Base-by-base conservation (phyloP, 2,329 filamentous ascomycete species). In the Raffaelea arxii region DNA sequence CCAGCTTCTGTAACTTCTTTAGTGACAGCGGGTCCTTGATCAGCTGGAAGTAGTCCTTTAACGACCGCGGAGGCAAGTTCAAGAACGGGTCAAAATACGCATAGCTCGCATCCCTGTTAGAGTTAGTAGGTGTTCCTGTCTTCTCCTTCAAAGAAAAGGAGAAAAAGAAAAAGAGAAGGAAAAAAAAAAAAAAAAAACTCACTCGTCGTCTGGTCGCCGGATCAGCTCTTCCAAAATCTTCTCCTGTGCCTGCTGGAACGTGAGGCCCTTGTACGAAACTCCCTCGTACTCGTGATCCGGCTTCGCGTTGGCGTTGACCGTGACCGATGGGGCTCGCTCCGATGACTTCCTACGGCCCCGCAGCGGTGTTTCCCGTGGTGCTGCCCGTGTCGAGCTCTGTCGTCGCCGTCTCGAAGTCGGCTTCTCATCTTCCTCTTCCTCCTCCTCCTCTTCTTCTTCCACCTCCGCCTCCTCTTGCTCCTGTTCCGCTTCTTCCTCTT, bases 11-110 rank as follows among this genome's bases (percentile, higher is more conserved):
- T 11, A 95, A 72, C 47, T 79, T 81, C 54, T 81, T 83, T 25
- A 96, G 67, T 1, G 86, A 92, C 30, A 91, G 72, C 0, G 90
- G 90, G 50, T 90, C 80, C 47, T 79, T 78, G 55, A 96, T 92
- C 48, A 91, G 68, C 56, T 83, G 78, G 62, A 92, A 95, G 62
- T 96, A 96, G 57, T 95, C 89, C 55, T 82, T 86, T 39, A 94
- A 66, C 41, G 75, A 74, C 25, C 86, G 79, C 24, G 84, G 75
- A 0, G 89, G 89, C 24, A 94, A 72, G 56, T 85, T 84, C 49
- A 89, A 68, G 56, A 94, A 95, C 0, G 86, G 81, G 51, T 80
- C 74, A 53, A 81, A 83, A 51, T 80, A 78, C 35, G 80, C 78
- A 46, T 84, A 84, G 42, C 85, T 78, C 43, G 84, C 75, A 65